phyloP scores from a whole-genome alignment of 352 stramenopile genomes.

The Aphanomyces astaci region DNA sequence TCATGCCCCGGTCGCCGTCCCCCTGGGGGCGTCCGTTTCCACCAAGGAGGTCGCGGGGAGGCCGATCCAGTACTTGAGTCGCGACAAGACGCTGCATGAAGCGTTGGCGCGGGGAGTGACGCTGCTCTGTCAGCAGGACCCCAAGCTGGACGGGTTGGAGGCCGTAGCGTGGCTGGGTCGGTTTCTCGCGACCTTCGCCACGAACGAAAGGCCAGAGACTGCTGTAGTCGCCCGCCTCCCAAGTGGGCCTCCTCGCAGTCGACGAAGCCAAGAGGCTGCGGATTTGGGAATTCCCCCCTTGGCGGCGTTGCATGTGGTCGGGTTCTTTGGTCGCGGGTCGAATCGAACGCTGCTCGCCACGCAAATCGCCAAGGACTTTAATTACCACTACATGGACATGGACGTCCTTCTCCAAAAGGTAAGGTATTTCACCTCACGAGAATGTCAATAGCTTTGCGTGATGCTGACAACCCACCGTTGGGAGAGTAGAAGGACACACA shows the following conservation, averaged over 20 bases:
- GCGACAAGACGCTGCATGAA: not conserved
- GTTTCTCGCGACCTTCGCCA: not conserved
- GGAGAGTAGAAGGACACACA: not conserved
- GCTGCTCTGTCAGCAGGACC: slow-evolving; percentile 4
- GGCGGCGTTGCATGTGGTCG: not conserved
- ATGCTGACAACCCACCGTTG: not conserved
- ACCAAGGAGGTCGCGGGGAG: not conserved
- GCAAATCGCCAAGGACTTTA: not conserved
- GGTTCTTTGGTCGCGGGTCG: not conserved
- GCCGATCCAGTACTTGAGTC: not conserved
- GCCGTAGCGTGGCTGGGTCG: slow-evolving; percentile 4
- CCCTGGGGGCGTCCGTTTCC: not conserved
- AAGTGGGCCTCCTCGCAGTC: not conserved
- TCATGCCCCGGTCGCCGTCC: not conserved
- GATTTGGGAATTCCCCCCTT: not conserved
- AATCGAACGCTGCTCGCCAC: not conserved
- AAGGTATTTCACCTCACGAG: too few relatives aligned
- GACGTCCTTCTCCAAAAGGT: slow-evolving; percentile 3
- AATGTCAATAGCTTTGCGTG: too few relatives aligned
- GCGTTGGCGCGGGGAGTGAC: not conserved
- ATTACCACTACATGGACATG: slow-evolving; percentile 19
- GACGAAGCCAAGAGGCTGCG: not conserved
- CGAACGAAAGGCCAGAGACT: not conserved
- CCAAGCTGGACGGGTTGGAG: not conserved
- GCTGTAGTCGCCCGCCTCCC: not conserved